Evolutionary conservation across 129 eudicot species (phyloP).

Genomic region (sunflower (Helianthus annuus)): HanXRQr2.0-SUNRISE NC_035435.2:3848464-3848963

Average conservation of each 20-base stretch:
- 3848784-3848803: constrained; percentile 62
- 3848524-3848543: constrained; percentile 19
- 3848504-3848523: constrained; percentile 15
- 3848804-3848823: constrained; percentile 90
- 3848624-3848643: neutral
- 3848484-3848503: constrained; percentile 3
- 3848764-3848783: constrained; percentile 59
- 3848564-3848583: constrained; percentile 15
- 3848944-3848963: too few relatives aligned
- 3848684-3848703: neutral
- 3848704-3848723: neutral
- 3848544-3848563: constrained; percentile 14
- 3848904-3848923: too few relatives aligned
- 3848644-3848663: neutral
- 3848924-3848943: too few relatives aligned
- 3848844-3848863: constrained; percentile 71
- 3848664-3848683: neutral
- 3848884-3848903: neutral
- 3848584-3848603: constrained; percentile 41
- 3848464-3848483: too few relatives aligned
- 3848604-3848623: constrained; percentile 15
- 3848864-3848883: constrained; percentile 42
- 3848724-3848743: constrained; percentile 6
- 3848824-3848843: constrained; percentile 89
- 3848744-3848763: constrained; percentile 38